Evolutionary conservation across 2,329 filamentous ascomycete species (phyloP), one percentile per base, ranked within the genome.

Genomic region (Diaporthe sp.): DNA sequence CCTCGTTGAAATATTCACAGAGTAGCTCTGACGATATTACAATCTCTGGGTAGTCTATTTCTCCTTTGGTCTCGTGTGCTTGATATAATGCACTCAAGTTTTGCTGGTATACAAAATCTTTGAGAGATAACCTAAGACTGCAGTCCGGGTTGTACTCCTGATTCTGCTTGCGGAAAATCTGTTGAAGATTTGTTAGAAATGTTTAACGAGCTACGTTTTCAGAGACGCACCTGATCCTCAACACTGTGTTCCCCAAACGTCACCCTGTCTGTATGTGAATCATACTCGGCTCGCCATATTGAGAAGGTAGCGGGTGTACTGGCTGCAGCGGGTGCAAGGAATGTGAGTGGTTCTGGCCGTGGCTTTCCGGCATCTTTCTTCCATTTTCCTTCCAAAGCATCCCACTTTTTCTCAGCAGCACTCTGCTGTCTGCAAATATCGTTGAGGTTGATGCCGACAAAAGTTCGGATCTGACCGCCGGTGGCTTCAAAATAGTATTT

Each of bases 401-500:
- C 12, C 58, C 58, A 61, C 58, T 39, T 61, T 13, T 42, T 61
- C 34, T 61, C 34, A 13, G 34, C 58, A 15, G 58, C 58, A 25
- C 4, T 13, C 58, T 61, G 58, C 19, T 61, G 34, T 39, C 25
- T 61, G 13, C 39, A 61, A 42, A 61, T 61, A 12, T 39, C n/a
- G 31, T 25, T 42, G 5, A 61, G 58, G n/a, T 61, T 19, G 13
- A 61, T n/a, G 8, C 7, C 58, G 8, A 61, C 17, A 12, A 61
- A 28, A 61, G 58, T 39, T 31, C 34, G 58, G 19, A 42, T 12
- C n/a, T 61, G 31, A 8, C 8, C 58, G 5, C n/a, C 58, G 4
- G 58, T 61, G 25, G 19, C 12, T 25, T 61, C 58, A 42, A 61
- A 61, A 39, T 42, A 61, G 58, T 61, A 61, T 34, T 61, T 39